Base-by-base conservation (phyloP, 495 filamentous ascomycete genomes). In the Penicillium arizonense region DNA sequence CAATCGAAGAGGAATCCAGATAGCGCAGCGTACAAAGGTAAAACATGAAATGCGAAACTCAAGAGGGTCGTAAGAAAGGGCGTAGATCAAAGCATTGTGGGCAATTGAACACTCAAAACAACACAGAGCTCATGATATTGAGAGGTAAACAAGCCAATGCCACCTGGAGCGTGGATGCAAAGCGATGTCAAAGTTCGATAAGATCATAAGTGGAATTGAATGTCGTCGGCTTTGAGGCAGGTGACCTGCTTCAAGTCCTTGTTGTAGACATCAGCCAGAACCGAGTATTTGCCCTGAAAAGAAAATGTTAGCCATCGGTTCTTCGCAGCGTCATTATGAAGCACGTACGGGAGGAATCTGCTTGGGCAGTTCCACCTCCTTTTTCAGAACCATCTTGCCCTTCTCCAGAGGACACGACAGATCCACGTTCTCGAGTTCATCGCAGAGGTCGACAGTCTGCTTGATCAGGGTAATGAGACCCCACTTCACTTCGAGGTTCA, bases 401-500 rank as follows among this genome's bases (percentile, higher is more conserved):
- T 86, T 80, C 68, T 90, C 74, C 50, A 99, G 79, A 44, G 94
- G 94, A 69, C 94, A 99, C 51, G 89, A 72, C 40, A 97, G 76
- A 58, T 97, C 91, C 11, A 96, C 89, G 46, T 96, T 90, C 59
- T 79, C 71, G 51, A 96, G 82, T 69, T 96, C 82, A 18, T 96
- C 87, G 73, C 94, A 99, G 11, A 97, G 81, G 65, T 96, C 86
- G 59, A 86, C 82, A 50, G 71, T 75, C 49, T 88, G 86, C 59
- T 81, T 87, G 70, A 99, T 81, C 50, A 99, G 77, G 42, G 85
- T 88, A 65, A 99, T 96, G 60, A 96, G 74, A 23, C 71, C 94
- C 68, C 93, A 99, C 70, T 96, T 97, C 74, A 97, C 92, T 50
- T 85, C 78, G 28, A 99, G 67, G 26, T 85, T 76, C 32, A 96